These are phyloP conservation scores for Ceratocystis destructans DNA, from an alignment of 2,329 filamentous ascomycete species.

Conservation along the genomic window DNA sequence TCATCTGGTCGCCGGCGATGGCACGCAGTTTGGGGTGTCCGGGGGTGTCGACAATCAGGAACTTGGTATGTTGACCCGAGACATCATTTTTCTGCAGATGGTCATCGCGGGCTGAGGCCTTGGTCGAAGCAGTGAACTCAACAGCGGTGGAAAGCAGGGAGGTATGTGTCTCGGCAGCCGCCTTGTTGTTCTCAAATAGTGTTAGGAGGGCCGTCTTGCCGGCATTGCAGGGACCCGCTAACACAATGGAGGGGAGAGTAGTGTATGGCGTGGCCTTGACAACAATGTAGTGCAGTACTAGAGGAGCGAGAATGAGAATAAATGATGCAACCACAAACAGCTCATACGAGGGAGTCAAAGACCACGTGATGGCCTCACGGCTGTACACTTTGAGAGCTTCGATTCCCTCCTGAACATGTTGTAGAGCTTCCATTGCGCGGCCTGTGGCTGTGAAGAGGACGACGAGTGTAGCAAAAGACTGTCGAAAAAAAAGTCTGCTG, in stretches of 20 bases:
- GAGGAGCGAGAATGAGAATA: slow-evolving; percentile 57
- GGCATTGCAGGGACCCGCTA: slow-evolving; percentile 65
- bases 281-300: slow-evolving; percentile 64
- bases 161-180: slow-evolving; percentile 39
- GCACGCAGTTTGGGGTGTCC: slow-evolving; percentile 88
- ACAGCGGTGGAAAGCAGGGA: slow-evolving; percentile 37
- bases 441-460: background rate
- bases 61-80: slow-evolving; percentile 48
- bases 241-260: slow-evolving; percentile 60
- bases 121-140: slow-evolving; percentile 42
- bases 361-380: slow-evolving; percentile 34
- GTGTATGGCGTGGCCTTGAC: slow-evolving; percentile 53
- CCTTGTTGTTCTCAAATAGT: slow-evolving; percentile 46
- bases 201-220: slow-evolving; percentile 87
- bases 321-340: slow-evolving; percentile 55
- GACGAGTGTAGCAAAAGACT: background rate
- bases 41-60: slow-evolving; percentile 75
- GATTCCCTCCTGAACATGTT: slow-evolving; percentile 16
- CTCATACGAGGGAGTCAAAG: slow-evolving; percentile 45
- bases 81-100: slow-evolving; percentile 44
- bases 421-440: slow-evolving; percentile 16
- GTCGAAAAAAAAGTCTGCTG: background rate
- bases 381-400: slow-evolving; percentile 29
- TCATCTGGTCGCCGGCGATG: slow-evolving; percentile 35
- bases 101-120: slow-evolving; percentile 31